phyloP scores from a whole-genome alignment of 2,329 filamentous ascomycete species.

The Colletotrichum simmondsii region DNA sequence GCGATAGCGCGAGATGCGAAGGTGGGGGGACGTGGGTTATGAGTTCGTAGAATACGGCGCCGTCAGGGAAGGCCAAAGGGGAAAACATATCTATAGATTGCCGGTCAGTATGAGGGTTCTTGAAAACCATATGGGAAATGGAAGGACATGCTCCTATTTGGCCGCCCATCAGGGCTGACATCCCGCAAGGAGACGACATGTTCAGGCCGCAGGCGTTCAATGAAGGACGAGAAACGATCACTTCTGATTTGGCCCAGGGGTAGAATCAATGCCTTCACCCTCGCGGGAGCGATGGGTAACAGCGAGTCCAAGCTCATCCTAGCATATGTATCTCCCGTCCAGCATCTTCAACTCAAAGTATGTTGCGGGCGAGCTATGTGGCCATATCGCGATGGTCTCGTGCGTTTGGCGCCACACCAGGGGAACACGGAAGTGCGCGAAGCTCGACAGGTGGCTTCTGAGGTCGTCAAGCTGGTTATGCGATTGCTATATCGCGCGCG shows the following conservation, averaged over 20 bases:
- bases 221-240: constrained; percentile 81
- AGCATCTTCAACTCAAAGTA: constrained; percentile 34
- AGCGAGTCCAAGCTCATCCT: constrained; percentile 90
- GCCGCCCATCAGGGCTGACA: constrained; percentile 84
- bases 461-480: neutral
- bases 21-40: constrained; percentile 82
- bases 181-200: constrained; percentile 87
- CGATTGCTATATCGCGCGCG: neutral
- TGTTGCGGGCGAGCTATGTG: constrained; percentile 23
- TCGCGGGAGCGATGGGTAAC: constrained; percentile 90
- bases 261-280: constrained; percentile 87
- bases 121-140: neutral
- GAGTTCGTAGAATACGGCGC: constrained; percentile 89
- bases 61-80: constrained; percentile 86
- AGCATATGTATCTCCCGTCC: constrained; percentile 51
- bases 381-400: constrained; percentile 28
- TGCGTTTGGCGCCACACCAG: neutral
- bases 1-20: constrained; percentile 82
- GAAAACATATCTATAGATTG: constrained; percentile 84
- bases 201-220: constrained; percentile 81
- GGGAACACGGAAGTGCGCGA: neutral
- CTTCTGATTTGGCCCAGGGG: constrained; percentile 88
- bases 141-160: constrained; percentile 77
- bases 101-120: constrained; percentile 12
- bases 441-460: constrained; percentile 13